Conservation (phyloP, 2,329 filamentous ascomycete genomes). For the Microdochium bolleyi region DNA sequence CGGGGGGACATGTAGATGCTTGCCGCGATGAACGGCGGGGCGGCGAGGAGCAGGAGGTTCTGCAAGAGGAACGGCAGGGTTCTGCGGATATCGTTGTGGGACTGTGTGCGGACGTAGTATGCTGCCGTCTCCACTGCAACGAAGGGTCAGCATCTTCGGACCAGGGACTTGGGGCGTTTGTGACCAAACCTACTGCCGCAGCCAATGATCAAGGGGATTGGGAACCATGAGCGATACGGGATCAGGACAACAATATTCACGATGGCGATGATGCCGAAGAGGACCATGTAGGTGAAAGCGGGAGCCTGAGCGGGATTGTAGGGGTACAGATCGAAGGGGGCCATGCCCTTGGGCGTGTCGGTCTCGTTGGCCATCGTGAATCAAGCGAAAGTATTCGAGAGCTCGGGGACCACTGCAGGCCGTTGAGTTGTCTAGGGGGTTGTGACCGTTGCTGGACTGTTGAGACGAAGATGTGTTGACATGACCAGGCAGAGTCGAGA, state of each 20-base stretch:
- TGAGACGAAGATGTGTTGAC: neutral
- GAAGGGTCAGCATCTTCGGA: neutral
- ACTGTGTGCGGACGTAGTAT: constrained; percentile 16
- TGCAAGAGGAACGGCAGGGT: constrained; percentile 25
- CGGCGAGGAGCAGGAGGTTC: constrained; percentile 26
- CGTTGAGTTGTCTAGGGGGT: neutral
- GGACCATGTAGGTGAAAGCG: constrained; percentile 7
- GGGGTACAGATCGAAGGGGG: constrained; percentile 7
- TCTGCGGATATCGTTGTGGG: constrained; percentile 9
- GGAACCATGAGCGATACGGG: constrained; percentile 5
- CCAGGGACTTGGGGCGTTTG: neutral
- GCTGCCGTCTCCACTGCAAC: constrained; percentile 28
- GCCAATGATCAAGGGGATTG: constrained; percentile 6
- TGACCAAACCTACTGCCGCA: constrained; percentile 3
- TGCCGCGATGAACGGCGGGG: constrained; percentile 29
- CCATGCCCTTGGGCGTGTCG: constrained; percentile 6
- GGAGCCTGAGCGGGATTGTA: constrained; percentile 7
- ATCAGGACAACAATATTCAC: constrained; percentile 3
- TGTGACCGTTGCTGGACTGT: neutral
- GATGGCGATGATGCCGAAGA: constrained; percentile 5
- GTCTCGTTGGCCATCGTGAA: constrained; percentile 3
- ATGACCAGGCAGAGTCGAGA: neutral
- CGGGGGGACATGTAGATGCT: constrained; percentile 32
- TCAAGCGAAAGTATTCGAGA: neutral
- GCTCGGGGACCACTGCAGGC: neutral